Conservation (phyloP, 345 rosid genomes). For the Noccaea caerulescens region DNA sequence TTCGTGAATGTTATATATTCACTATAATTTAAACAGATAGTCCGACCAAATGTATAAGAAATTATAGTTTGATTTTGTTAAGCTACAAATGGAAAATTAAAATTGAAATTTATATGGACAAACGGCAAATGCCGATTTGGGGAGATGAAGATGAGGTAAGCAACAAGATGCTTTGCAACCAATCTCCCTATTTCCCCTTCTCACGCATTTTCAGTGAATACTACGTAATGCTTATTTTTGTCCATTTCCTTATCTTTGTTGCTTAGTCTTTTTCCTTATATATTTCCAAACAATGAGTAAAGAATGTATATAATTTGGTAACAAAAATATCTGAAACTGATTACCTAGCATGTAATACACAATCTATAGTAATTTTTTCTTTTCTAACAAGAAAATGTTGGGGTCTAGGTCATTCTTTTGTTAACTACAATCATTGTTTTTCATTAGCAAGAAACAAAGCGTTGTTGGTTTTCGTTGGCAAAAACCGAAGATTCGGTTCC, state of each 20-base stretch:
- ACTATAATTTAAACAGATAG: too few relatives aligned
- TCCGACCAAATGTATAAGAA: neutral
- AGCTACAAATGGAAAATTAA: neutral
- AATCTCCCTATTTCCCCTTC: slow-evolving; percentile 29
- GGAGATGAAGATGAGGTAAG: slow-evolving; percentile 28
- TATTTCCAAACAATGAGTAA: slow-evolving; percentile 4
- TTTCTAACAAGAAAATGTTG: too few relatives aligned
- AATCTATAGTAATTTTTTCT: too few relatives aligned
- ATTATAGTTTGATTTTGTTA: neutral
- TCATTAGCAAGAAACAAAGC: too few relatives aligned
- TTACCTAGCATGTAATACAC: neutral
- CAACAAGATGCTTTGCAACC: slow-evolving; percentile 29
- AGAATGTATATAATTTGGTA: slow-evolving; percentile 3
- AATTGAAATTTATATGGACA: neutral
- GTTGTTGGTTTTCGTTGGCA: too few relatives aligned
- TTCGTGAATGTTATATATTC: too few relatives aligned
- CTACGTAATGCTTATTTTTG: slow-evolving; percentile 30
- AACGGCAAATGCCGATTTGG: slow-evolving; percentile 8
- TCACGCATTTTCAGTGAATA: slow-evolving; percentile 38
- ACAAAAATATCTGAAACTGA: neutral
- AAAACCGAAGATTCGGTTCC: too few relatives aligned
- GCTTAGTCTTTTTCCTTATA: slow-evolving; percentile 17
- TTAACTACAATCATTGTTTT: too few relatives aligned
- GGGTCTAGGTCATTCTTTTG: too few relatives aligned
- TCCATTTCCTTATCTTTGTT: slow-evolving; percentile 9